Base-by-base conservation (phyloP, 176 grass and related monocot species). In the Aegilops bicornis region DNA sequence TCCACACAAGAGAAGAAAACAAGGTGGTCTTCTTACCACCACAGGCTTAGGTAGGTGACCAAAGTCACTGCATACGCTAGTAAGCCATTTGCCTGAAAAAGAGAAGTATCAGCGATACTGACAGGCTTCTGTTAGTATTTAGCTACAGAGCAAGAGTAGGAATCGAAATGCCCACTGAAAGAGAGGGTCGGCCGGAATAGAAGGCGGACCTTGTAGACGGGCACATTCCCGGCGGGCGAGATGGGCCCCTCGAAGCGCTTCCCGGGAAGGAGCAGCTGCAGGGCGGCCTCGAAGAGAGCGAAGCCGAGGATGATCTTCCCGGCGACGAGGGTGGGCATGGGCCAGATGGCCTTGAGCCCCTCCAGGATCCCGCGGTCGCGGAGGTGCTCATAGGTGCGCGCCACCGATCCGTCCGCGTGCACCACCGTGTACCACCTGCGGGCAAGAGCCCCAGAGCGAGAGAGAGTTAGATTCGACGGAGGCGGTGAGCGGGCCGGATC, bases 381-480 rank as follows among this genome's bases (percentile, higher is more conserved):
- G 37, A 99, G 87, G 86, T 93, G 92, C 77, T 94, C 89, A 54
- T 88, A 99, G 37, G 92, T 97, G 79, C 32, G 74, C 90, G 90
- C 5, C 45, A 99, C 88, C 6, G 97, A 99, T 62, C 97, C 97
- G 87, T 99, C 94, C 32, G 94, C 92, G 89, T 93, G 90, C 79
- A 93, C 97, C 94, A 99, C 90, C 6, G 97, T 99, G 87, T 97
- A 97, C 97, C 97, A 99, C 82, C 97, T 99, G 94, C 81, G 35
- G 45, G 50, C 76, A 54, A 4, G 63, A 32, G 29, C 5, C n/a
- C 36, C 35, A 19, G 23, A 13, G 70, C 70, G 37, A 24, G 2
- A 27, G n/a, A 59, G 54, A 36, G 35, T 36, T 36, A 36, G 54
- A 58, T 58, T 58, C 33, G 10, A 16, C 25, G 30, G 87, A 5